Evolutionary conservation across 768 basidiomycete species (phyloP).

Genomic region (Psilocybe subaeruginosa): DNA sequence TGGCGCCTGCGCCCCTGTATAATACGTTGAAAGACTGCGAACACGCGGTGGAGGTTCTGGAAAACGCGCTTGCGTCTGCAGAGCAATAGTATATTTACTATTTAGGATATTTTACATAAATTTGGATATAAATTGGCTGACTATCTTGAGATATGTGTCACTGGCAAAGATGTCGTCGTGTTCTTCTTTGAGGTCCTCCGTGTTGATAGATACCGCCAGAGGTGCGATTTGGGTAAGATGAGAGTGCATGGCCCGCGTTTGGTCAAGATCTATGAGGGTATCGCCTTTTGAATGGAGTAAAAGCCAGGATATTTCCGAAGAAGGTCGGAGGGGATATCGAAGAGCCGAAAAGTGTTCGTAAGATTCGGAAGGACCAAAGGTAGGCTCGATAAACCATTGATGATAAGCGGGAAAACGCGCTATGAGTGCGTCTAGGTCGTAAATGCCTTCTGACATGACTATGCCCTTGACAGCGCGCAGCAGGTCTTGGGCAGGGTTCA

Average conservation of each 20-base stretch:
- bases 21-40: conserved; percentile 82
- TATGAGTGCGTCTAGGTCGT: conserved; percentile 70
- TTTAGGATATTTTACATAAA: conserved; percentile 7
- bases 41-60: conserved; percentile 64
- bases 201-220: conserved; percentile 28
- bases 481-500: conserved; percentile 48
- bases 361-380: conserved; percentile 56
- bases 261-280: conserved; percentile 61
- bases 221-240: conserved; percentile 46
- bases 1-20: conserved; percentile 88
- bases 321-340: conserved; percentile 37
- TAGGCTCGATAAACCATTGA: conserved; percentile 66
- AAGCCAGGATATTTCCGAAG: conserved; percentile 55
- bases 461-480: conserved; percentile 53
- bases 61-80: conserved; percentile 51
- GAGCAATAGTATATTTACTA: background rate
- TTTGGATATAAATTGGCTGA: conserved; percentile 41
- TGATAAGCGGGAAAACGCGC: conserved; percentile 67
- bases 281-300: conserved; percentile 79
- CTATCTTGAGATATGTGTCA: conserved; percentile 48
- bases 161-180: conserved; percentile 56
- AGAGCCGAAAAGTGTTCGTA: conserved; percentile 54
- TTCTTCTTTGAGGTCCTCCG: conserved; percentile 47
- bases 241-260: conserved; percentile 62
- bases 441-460: conserved; percentile 76